Evolutionary conservation across 73 alveolate species (phyloP).

Genomic region (Paramecium tetraurelia): DNA sequence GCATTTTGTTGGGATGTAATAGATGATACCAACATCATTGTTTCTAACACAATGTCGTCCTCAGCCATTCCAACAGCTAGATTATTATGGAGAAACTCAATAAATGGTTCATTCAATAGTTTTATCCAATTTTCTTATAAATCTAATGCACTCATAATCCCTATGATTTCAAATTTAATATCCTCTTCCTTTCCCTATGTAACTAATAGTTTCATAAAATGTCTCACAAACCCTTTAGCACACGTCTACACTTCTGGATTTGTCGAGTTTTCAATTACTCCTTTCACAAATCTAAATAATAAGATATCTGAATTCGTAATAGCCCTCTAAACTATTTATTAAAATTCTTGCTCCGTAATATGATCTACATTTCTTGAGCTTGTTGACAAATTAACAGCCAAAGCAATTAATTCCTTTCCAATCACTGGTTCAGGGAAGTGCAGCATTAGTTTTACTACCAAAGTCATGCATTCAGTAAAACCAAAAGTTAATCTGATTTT

Average conservation of each 20-base stretch:
- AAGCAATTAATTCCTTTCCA: constrained; percentile 94
- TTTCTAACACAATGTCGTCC: constrained; percentile 84
- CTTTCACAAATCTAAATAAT: constrained; percentile 88
- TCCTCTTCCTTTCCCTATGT: constrained; percentile 71
- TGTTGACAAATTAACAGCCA: constrained; percentile 90
- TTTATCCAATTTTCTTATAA: constrained; percentile 78
- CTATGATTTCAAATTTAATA: constrained; percentile 77
- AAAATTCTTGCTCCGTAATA: constrained; percentile 90
- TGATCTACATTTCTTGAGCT: constrained; percentile 94
- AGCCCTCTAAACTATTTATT: constrained; percentile 91
- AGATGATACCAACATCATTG: constrained; percentile 75
- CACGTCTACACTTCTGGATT: constrained; percentile 64
- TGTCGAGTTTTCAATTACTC: constrained; percentile 77
- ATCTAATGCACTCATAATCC: constrained; percentile 75
- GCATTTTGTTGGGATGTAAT: constrained; percentile 49
- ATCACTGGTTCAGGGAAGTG: constrained; percentile 96
- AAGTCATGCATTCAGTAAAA: constrained; percentile 93
- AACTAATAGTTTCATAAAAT: constrained; percentile 61
- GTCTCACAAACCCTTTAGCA: constrained; percentile 47
- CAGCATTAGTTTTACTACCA: constrained; percentile 81
- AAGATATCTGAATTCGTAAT: constrained; percentile 86
- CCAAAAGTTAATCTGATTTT: constrained; percentile 93
- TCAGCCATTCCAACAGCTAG: constrained; percentile 80
- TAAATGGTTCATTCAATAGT: constrained; percentile 63
- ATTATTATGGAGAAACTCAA: constrained; percentile 80